Conservation (phyloP, 2,329 filamentous ascomycete species). For the Penicillium sp. region DNA sequence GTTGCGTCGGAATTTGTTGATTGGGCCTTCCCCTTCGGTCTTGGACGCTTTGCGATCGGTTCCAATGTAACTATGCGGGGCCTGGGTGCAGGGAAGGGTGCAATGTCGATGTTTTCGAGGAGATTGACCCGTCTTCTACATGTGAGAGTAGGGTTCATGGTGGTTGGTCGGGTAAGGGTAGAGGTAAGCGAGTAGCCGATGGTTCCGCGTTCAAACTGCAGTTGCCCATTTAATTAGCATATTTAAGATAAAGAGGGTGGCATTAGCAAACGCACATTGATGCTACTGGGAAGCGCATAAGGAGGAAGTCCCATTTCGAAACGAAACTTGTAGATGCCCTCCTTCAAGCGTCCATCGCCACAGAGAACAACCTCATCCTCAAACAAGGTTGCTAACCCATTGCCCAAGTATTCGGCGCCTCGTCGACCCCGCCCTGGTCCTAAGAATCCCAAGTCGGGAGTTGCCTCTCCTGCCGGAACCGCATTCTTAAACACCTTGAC, state of each 20-base stretch:
- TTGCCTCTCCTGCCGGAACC: slow-evolving; percentile 53
- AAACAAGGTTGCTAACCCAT: slow-evolving; percentile 63
- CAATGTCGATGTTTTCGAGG: slow-evolving; percentile 81
- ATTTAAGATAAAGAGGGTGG: background rate
- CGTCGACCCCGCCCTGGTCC: slow-evolving; percentile 55
- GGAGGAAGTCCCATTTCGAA: slow-evolving; percentile 62
- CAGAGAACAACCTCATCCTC: slow-evolving; percentile 64
- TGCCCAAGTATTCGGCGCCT: slow-evolving; percentile 57
- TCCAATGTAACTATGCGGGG: slow-evolving; percentile 83
- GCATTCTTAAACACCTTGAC: slow-evolving; percentile 65
- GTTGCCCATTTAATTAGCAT: slow-evolving; percentile 3
- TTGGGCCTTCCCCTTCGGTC: slow-evolving; percentile 55
- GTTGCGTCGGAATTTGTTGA: slow-evolving; percentile 39
- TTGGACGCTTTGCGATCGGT: slow-evolving; percentile 70
- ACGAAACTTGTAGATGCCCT: slow-evolving; percentile 64
- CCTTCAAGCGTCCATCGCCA: slow-evolving; percentile 60
- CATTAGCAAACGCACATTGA: slow-evolving; percentile 67
- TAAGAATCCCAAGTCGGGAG: slow-evolving; percentile 49
- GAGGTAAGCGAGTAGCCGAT: slow-evolving; percentile 89
- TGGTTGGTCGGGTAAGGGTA: slow-evolving; percentile 82
- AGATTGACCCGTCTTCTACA: slow-evolving; percentile 80
- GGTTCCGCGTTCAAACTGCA: slow-evolving; percentile 88
- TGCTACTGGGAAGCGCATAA: slow-evolving; percentile 71
- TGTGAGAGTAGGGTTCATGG: slow-evolving; percentile 74
- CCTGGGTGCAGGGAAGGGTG: slow-evolving; percentile 68